Conservation (phyloP, 2,329 filamentous ascomycete genomes). For the Diplodia corticola region DNA sequence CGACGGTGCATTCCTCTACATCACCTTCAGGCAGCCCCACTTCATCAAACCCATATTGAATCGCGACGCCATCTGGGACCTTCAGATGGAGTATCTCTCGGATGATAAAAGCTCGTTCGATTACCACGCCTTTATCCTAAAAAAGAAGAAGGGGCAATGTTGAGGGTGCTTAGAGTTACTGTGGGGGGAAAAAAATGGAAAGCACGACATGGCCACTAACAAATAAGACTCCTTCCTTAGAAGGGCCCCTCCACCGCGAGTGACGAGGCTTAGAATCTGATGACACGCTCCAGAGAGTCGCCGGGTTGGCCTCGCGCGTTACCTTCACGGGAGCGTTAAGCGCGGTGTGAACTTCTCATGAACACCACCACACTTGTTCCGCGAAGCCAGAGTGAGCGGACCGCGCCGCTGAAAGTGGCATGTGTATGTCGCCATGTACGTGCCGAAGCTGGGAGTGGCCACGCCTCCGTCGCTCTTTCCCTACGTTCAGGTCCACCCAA, state of each 20-base stretch:
- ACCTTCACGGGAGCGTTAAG: too few species aligned
- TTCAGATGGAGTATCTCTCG: conserved; percentile 28
- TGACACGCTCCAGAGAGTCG: background rate
- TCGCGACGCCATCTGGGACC: conserved; percentile 29
- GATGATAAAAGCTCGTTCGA: conserved; percentile 30
- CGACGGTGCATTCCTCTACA: conserved; percentile 52
- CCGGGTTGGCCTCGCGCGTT: too few species aligned
- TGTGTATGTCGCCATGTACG: too few species aligned
- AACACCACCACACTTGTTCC: too few species aligned
- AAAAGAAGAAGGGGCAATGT: conserved; percentile 8
- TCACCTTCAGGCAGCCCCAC: conserved; percentile 41
- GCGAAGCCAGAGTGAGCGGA: too few species aligned
- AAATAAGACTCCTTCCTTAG: conserved; percentile 24
- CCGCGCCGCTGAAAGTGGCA: too few species aligned
- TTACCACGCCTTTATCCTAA: conserved; percentile 30
- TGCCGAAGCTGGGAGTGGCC: too few species aligned
- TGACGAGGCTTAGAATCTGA: background rate
- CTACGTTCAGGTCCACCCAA: too few species aligned
- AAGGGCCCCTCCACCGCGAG: background rate
- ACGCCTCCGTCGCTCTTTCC: too few species aligned
- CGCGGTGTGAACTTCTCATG: too few species aligned
- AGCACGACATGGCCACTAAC: conserved; percentile 24
- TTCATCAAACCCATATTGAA: conserved; percentile 35
- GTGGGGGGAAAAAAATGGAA: too few species aligned
- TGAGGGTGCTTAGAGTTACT: too few species aligned